Conservation (phyloP, 306 rosid species). For the Alnus glutinosa region DNA sequence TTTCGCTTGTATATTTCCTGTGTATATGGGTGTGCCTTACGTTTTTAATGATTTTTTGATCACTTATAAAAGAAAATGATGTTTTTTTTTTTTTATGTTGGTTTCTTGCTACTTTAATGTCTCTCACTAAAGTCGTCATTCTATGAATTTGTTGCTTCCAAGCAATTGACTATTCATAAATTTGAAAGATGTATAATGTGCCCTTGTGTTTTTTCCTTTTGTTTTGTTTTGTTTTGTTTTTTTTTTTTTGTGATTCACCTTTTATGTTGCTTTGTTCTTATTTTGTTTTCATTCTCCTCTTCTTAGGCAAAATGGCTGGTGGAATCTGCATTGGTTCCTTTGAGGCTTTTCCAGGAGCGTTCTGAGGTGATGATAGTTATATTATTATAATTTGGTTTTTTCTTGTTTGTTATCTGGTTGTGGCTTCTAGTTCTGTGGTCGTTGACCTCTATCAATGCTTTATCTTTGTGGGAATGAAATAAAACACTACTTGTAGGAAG, state of each 20-base stretch:
- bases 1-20: too few relatives aligned
- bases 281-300: conserved; percentile 8
- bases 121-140: neutral
- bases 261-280: neutral
- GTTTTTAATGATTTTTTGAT: too few relatives aligned
- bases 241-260: conserved; percentile 8
- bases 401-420: conserved; percentile 3
- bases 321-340: conserved; percentile 77
- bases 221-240: neutral
- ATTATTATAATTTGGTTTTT: neutral
- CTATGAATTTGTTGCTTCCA: neutral
- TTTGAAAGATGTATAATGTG: neutral
- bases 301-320: conserved; percentile 93
- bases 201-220: neutral
- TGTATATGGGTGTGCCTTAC: too few relatives aligned
- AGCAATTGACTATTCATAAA: neutral
- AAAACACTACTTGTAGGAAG: conserved; percentile 60
- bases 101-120: neutral
- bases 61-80: neutral
- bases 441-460: neutral
- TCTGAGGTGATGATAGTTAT: conserved; percentile 67
- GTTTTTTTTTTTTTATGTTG: neutral
- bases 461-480: conserved; percentile 2
- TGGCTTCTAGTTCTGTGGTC: conserved; percentile 25
- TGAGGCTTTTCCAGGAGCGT: conserved; percentile 92